Evolutionary conservation across 768 basidiomycete species (phyloP).

Genomic region (Boletus sp.): DNA sequence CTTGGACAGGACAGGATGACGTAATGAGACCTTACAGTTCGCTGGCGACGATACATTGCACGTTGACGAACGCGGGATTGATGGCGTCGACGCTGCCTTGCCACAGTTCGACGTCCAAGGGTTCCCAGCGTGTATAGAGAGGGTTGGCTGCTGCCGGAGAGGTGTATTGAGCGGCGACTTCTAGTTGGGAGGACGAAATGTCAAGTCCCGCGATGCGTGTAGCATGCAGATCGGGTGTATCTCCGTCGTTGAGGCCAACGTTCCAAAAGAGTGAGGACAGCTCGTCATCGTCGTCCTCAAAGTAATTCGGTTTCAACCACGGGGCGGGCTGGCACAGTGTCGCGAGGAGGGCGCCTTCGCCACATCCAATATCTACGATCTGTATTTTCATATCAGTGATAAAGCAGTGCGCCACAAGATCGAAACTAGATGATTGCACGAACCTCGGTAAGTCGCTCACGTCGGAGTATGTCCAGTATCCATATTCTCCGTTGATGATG

Average conservation of each 20-base stretch:
- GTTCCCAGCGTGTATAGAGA: conserved; percentile 62
- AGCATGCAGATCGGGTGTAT: conserved; percentile 58
- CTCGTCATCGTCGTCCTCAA: conserved; percentile 21
- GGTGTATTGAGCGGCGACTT: conserved; percentile 49
- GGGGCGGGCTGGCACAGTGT: conserved; percentile 74
- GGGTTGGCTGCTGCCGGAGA: conserved; percentile 37
- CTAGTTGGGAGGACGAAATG: conserved; percentile 52
- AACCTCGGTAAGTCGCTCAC: conserved; percentile 55
- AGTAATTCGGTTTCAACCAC: conserved; percentile 47
- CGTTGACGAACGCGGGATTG: conserved; percentile 62
- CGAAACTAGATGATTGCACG: conserved; percentile 7
- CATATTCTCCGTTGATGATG: conserved; percentile 68
- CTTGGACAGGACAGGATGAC: not conserved
- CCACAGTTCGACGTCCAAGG: conserved; percentile 65
- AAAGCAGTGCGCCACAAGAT: not conserved
- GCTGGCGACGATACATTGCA: conserved; percentile 72
- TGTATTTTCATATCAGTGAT: conserved; percentile 27
- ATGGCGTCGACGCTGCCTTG: conserved; percentile 67
- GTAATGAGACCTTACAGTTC: conserved; percentile 64
- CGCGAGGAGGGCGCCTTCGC: conserved; percentile 71
- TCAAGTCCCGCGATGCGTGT: conserved; percentile 68
- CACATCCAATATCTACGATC: conserved; percentile 85
- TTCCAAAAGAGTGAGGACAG: conserved; percentile 20
- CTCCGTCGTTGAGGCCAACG: conserved; percentile 32
- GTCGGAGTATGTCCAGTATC: conserved; percentile 62